Evolutionary conservation across 2,329 filamentous ascomycete species (phyloP).

Genomic region (Cercospora berteroae): DNA sequence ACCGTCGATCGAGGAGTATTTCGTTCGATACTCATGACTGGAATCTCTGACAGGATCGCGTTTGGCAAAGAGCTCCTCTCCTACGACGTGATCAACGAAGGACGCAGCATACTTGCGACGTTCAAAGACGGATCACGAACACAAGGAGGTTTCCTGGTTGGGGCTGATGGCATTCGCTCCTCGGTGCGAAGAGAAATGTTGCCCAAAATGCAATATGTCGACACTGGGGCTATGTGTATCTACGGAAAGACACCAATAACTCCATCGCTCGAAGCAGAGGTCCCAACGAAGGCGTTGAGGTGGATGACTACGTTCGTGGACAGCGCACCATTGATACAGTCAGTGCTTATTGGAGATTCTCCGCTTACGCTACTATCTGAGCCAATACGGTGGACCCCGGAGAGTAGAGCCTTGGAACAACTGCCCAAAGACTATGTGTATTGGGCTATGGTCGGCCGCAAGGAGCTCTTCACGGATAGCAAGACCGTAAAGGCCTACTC

Average conservation of each 20-base stretch:
- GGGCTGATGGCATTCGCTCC: background rate
- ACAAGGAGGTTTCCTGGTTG: background rate
- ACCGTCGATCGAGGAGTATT: background rate
- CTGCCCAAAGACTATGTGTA: background rate
- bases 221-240: background rate
- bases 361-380: background rate
- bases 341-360: constrained; percentile 22
- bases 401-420: background rate
- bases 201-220: background rate
- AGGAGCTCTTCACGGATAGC: background rate
- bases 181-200: background rate
- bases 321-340: constrained; percentile 22
- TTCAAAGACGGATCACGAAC: background rate
- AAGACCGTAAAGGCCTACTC: background rate
- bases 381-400: background rate
- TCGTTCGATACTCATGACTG: background rate
- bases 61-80: background rate
- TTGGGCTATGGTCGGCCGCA: background rate
- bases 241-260: background rate
- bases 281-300: constrained; percentile 18
- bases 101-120: background rate
- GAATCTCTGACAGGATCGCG: background rate
- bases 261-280: background rate
- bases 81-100: background rate
- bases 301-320: constrained; percentile 25